Evolutionary conservation across 2,329 filamentous ascomycete genomes (phyloP), one percentile per base, ranked within the genome.

Genomic region (Fusarium neocosmosporiellum): DNA sequence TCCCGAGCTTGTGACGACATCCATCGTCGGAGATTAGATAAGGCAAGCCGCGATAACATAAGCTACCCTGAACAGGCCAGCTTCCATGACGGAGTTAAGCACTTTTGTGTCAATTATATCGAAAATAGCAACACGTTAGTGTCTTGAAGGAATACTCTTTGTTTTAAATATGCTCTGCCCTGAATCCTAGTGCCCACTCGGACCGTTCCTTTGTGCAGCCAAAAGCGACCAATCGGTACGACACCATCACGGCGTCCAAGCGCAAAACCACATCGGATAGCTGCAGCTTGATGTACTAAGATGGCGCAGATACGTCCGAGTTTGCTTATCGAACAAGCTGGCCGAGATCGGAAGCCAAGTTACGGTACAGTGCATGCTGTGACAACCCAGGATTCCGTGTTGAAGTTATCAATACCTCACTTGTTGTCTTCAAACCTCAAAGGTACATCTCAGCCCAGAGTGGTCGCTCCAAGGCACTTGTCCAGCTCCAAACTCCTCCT

Each of bases 1-100:
- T 46, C 65, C 54, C 36, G 33, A 75, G 73, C 58, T 72, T 72
- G 73, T 75, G 73, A 75, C 73, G 73, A 75, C 73, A 75, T 75
- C 59, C 41, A 53, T 43, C n/a, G 18, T 31, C 73, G 73, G 71
- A 74, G 73, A 75, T 75, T 70, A 74, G 73, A 75, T 75, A 75
- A 70, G 65, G 13, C 33, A 50, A n/a, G 20, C 43, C 20, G 18
- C 22, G 43, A 36, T 36, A 10, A 41, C 31, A 36, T 29, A 10
- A 37, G 36, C 33, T 72, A 73, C 70, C 70, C 70, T 72, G 22
- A 10, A 72, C 55, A 46, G 20, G 11, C 7, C 22, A 31, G 13
- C 10, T 37, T 24, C 16, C 22, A 31, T 10, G 29, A 37, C 34
- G 59, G 64, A 59, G 54, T 63, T 50, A 53, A 65, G 37, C 29